Evolutionary conservation across 2,329 filamentous ascomycete species (phyloP), one percentile per base, ranked within the genome.

Genomic region (Fusarium fujikuroi): DNA sequence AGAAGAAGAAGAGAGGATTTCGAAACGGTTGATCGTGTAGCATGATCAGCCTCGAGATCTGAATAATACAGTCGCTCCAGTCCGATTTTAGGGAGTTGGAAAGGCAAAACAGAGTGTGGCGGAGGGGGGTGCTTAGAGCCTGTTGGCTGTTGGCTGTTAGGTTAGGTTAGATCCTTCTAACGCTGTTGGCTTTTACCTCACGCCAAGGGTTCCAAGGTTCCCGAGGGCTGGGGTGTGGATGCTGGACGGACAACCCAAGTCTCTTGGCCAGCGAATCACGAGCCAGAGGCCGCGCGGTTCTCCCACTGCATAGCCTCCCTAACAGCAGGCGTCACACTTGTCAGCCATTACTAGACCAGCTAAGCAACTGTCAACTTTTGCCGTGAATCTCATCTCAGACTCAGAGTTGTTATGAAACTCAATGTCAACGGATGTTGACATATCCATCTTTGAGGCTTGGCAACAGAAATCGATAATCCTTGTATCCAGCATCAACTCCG

Each of bases 61-160:
- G 63, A 59, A 70, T 69, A 54, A 46, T 49, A 66, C 64, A 52
- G 30, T 25, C 23, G 23, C 30, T 42, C 23, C 50, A 37, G 42
- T 47, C 28, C 49, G 19, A 37, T 32, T 42, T 21, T 50, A 52
- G 25, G n/a, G 56, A 63, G 40, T 54, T 37, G 30, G 39, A 34
- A 44, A 66, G 53, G 43, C 50, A 62, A 73, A 73, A 66, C 65
- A 66, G 62, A 64, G 46, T 73, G 70, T 73, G 70, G 71, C 67
- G 63, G 70, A 74, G 65, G 53, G 70, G 65, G 53, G 70, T 54
- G 50, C 50, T 30, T 30, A 42, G 23, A 54, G 50, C 36, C 50
- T 54, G 50, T 28, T 30, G 30, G 30, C 50, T 54, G 50, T 28
- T 54, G 10, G 36, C n/a, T 36, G 30, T 52, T 25, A 19, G 16